These are phyloP conservation scores for Arthroderma sp. DNA, from an alignment of 2,329 filamentous ascomycete genomes.

Conservation along the genomic window DNA sequence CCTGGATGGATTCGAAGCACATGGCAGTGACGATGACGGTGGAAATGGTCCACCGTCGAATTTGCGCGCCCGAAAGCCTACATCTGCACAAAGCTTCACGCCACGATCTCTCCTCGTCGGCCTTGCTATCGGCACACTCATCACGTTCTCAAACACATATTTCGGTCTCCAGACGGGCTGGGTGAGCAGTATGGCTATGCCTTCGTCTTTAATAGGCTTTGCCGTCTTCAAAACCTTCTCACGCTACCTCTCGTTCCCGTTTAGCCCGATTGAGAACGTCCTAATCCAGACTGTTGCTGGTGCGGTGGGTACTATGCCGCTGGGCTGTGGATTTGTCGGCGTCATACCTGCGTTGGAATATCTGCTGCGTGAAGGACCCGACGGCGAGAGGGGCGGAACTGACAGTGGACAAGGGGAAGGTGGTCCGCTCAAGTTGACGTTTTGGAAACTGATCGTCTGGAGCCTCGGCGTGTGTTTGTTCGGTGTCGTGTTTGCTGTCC, in stretches of 20 bases:
- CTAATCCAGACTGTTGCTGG: slow-evolving; percentile 92
- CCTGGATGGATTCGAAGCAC: not conserved
- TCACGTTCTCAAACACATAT: slow-evolving; percentile 96
- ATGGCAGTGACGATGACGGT: not conserved
- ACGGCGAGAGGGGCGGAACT: slow-evolving; percentile 63
- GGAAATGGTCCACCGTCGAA: not conserved
- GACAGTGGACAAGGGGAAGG: slow-evolving; percentile 54
- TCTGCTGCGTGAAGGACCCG: slow-evolving; percentile 62
- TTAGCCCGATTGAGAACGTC: slow-evolving; percentile 91
- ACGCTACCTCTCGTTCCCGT: slow-evolving; percentile 61
- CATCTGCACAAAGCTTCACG: slow-evolving; percentile 57
- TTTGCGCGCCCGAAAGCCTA: slow-evolving; percentile 2
- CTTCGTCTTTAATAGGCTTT: slow-evolving; percentile 84
- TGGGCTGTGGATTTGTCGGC: slow-evolving; percentile 90
- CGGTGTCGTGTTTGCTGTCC: slow-evolving; percentile 91
- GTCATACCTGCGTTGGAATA: slow-evolving; percentile 89
- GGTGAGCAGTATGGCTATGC: slow-evolving; percentile 91
- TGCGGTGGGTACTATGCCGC: slow-evolving; percentile 88
- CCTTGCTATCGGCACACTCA: slow-evolving; percentile 71
- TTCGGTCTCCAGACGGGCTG: slow-evolving; percentile 89
- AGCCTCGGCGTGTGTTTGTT: slow-evolving; percentile 89
- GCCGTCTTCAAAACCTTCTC: slow-evolving; percentile 77
- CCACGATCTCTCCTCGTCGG: slow-evolving; percentile 67
- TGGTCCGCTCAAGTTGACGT: slow-evolving; percentile 58
- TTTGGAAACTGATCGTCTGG: slow-evolving; percentile 76